These are phyloP conservation scores for Rosa lucieae DNA, from an alignment of 306 rosid species.

Conservation along the genomic window DNA sequence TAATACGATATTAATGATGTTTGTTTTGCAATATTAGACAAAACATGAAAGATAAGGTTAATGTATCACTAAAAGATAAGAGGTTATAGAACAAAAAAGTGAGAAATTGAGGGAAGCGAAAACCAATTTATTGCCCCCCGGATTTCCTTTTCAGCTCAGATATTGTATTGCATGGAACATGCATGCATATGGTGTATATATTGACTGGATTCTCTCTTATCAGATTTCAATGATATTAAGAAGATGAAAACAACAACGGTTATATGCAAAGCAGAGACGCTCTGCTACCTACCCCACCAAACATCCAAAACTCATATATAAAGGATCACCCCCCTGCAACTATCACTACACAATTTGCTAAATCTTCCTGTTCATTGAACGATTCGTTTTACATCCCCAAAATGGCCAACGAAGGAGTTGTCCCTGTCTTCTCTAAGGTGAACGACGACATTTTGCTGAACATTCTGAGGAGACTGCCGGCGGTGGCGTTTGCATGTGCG, in stretches of 20 bases:
- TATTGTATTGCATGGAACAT: background rate
- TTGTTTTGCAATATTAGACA: background rate
- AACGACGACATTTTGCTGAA: constrained; percentile 30
- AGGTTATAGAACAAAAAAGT: background rate
- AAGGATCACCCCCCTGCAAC: background rate
- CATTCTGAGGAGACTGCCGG: constrained; percentile 45
- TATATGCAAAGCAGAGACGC: background rate
- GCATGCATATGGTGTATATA: background rate
- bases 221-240: background rate
- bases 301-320: background rate
- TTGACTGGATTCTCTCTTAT: background rate
- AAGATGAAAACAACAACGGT: background rate
- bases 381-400: background rate
- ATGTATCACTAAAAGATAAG: background rate
- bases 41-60: background rate
- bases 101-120: background rate
- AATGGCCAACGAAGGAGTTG: background rate
- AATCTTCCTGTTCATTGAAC: background rate
- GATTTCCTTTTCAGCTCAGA: background rate
- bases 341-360: background rate
- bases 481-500: constrained; percentile 49
- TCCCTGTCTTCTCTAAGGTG: background rate
- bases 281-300: background rate
- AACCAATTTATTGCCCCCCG: background rate
- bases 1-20: background rate